Base-by-base conservation (phyloP, 805 yeast species). In the Cyberlindnera meyerae region DNA sequence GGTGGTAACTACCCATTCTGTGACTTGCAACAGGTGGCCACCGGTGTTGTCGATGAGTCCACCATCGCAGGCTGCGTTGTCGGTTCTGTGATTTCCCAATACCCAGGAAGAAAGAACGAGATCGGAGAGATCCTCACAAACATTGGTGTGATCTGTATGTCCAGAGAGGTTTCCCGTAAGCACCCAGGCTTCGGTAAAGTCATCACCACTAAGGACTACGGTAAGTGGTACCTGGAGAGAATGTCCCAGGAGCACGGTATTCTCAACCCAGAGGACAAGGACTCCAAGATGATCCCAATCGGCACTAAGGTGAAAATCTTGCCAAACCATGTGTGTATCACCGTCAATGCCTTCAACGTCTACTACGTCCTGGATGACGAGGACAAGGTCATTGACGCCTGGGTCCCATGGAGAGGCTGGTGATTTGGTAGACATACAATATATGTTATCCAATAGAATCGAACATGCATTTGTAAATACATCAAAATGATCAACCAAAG, bases 181-280 rank as follows among this genome's bases (percentile, higher is more conserved):
- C 49, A 66, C 14, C 73, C 77, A 13, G 90, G 90, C 0, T 69
- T 58, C 52, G 90, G 89, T 4, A 49, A 57, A n/a, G 58, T 77
- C 2, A 37, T 57, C 20, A 46, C 49, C 2, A 70, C 72, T 1
- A 47, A 58, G 11, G 62, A 63, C 1, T 73, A 64, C 48, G 73
- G 69, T 6, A 62, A 68, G 30, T 83, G 89, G 89, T 56, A 59
- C 31, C 75, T 84, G 11, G 82, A 77, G 24, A 66, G 88, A 46
- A 57, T 84, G 31, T 75, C 84, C 38, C 93, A 84, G 55, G 94
- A 84, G 51, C 94, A 84, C 53, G 94, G 93, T 9, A 77, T 84
- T 27, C 58, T 83, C 33, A 65, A 61, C n/a, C 79, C 84, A 3
- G 39, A 37, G 40, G 17, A 33, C 29, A 25, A 33, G 26, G 29